Conservation (phyloP, 1,284 basidiomycete species). For the Xerocomus nothofagi region DNA sequence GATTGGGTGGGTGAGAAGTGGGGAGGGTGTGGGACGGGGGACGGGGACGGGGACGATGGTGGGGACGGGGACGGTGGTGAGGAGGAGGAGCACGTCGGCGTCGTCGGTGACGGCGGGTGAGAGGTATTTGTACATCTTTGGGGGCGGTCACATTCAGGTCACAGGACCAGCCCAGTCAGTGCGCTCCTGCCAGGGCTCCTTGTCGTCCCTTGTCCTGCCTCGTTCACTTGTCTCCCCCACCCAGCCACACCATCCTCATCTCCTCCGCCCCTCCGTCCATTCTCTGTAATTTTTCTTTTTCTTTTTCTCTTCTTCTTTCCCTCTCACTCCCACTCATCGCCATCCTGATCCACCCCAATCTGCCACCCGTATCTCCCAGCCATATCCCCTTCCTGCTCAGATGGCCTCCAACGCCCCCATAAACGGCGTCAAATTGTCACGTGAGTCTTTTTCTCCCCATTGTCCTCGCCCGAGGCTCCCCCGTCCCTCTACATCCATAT, state of each 20-base stretch:
- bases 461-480: constrained; percentile 19
- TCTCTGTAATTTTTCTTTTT: background rate
- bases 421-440: constrained; percentile 88
- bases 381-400: constrained; percentile 18
- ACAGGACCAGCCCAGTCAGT: constrained; percentile 33
- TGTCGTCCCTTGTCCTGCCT: constrained; percentile 30
- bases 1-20: background rate
- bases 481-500: constrained; percentile 35
- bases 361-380: background rate
- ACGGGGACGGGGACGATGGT: background rate
- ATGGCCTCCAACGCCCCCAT: constrained; percentile 82
- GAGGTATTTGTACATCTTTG: constrained; percentile 38
- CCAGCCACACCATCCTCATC: constrained; percentile 2
- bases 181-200: constrained; percentile 26
- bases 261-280: background rate
- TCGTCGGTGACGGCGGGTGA: constrained; percentile 3
- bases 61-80: background rate
- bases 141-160: constrained; percentile 31
- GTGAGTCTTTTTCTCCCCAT: constrained; percentile 52
- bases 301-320: background rate
- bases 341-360: constrained; percentile 19
- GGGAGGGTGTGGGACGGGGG: background rate
- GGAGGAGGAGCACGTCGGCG: background rate
- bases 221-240: constrained; percentile 13
- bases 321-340: constrained; percentile 14